These are phyloP conservation scores for Penicillium sp. DNA, from an alignment of 2,329 filamentous ascomycete species.

Conservation along the genomic window DNA sequence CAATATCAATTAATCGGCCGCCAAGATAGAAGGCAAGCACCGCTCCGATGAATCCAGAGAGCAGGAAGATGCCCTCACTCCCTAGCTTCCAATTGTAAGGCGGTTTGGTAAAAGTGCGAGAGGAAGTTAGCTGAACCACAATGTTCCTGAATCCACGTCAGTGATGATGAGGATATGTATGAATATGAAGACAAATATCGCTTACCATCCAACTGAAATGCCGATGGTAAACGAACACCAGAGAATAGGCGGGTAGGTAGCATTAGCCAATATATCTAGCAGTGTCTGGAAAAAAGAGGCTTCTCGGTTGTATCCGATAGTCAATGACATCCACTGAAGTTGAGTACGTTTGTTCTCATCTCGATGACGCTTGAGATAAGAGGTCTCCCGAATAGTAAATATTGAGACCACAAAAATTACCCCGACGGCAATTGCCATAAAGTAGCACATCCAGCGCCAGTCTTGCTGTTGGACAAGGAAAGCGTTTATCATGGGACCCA, in stretches of 20 bases:
- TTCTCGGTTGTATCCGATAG: slow-evolving; percentile 23
- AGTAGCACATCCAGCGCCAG: slow-evolving; percentile 35
- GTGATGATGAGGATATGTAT: not conserved
- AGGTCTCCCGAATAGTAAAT: slow-evolving; percentile 30
- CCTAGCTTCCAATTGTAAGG: slow-evolving; percentile 32
- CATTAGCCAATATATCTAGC: slow-evolving; percentile 26
- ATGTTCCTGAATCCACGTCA: slow-evolving; percentile 28
- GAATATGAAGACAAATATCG: not conserved
- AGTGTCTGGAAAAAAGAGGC: slow-evolving; percentile 30
- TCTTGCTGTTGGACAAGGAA: slow-evolving; percentile 28
- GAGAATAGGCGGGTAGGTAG: slow-evolving; percentile 30
- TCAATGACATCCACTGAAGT: slow-evolving; percentile 29
- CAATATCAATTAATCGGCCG: slow-evolving; percentile 33
- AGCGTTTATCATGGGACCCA: slow-evolving; percentile 41
- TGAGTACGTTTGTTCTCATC: slow-evolving; percentile 10
- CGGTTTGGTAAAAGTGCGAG: slow-evolving; percentile 29
- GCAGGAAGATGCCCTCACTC: slow-evolving; percentile 29
- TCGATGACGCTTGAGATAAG: slow-evolving; percentile 14
- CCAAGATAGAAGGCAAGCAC: slow-evolving; percentile 33
- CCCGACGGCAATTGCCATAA: slow-evolving; percentile 28
- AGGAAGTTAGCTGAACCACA: slow-evolving; percentile 33
- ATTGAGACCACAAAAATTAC: slow-evolving; percentile 20
- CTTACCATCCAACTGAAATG: slow-evolving; percentile 32
- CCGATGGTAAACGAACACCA: slow-evolving; percentile 34
- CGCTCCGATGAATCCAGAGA: slow-evolving; percentile 31